Conservation (phyloP, 108 stramenopile species). For the Craspedostauros australis region DNA sequence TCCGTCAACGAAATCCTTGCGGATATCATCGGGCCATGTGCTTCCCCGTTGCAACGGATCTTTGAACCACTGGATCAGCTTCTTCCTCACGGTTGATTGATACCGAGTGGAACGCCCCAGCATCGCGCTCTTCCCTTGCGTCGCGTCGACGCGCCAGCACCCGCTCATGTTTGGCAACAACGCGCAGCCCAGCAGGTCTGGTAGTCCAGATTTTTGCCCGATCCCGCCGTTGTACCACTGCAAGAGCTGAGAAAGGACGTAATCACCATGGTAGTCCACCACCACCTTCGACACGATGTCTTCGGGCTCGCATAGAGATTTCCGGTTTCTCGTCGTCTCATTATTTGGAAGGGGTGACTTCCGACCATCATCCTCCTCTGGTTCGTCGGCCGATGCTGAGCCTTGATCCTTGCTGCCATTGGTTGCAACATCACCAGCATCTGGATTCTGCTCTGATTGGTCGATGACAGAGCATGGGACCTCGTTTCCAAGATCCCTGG, state of each 20-base stretch:
- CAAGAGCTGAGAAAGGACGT: constrained; percentile 76
- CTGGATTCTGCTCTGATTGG: not conserved
- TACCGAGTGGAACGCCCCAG: constrained; percentile 19
- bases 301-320: constrained; percentile 57
- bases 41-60: constrained; percentile 72
- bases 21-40: constrained; percentile 67
- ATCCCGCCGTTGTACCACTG: constrained; percentile 90
- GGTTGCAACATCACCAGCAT: not conserved
- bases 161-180: constrained; percentile 59
- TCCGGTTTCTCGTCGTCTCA: constrained; percentile 5
- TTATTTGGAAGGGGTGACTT: not conserved
- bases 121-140: constrained; percentile 18
- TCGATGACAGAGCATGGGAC: constrained; percentile 52
- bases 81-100: constrained; percentile 47
- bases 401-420: not conserved
- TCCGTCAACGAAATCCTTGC: constrained; percentile 42
- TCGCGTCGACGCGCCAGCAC: constrained; percentile 30
- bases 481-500: constrained; percentile 79
- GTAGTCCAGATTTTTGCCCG: constrained; percentile 65
- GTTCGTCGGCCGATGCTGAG: not conserved
- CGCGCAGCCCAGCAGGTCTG: constrained; percentile 65
- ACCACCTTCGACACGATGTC: constrained; percentile 69
- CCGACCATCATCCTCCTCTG: not conserved
- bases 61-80: constrained; percentile 65
- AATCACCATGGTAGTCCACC: constrained; percentile 72